Conservation (phyloP, 2,329 filamentous ascomycete species). For the Alternaria ethzedia region DNA sequence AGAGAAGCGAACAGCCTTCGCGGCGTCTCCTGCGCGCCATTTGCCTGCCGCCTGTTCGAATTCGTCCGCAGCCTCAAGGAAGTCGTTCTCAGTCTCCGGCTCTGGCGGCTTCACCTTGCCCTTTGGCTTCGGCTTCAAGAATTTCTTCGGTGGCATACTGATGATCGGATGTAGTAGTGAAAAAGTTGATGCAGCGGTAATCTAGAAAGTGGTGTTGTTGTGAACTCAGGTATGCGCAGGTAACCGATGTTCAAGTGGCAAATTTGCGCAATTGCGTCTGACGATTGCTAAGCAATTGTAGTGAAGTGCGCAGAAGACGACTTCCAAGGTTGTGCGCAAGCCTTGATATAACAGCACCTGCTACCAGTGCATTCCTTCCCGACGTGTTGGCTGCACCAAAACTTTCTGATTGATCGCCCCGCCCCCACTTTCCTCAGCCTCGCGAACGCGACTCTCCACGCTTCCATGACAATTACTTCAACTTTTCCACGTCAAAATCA, state of each 20-base stretch:
- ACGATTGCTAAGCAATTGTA: constrained; percentile 2
- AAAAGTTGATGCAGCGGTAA: not conserved
- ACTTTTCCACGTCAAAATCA: constrained; percentile 46
- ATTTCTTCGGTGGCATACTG: constrained; percentile 39
- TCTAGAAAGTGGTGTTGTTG: not conserved
- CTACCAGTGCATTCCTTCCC: not conserved
- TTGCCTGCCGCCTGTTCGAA: constrained; percentile 76
- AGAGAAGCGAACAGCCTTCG: constrained; percentile 68
- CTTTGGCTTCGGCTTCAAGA: constrained; percentile 40
- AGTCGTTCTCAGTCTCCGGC: constrained; percentile 71
- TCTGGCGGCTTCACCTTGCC: constrained; percentile 50
- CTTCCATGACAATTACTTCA: constrained; percentile 17
- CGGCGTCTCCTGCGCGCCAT: constrained; percentile 74
- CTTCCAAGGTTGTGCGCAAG: not conserved
- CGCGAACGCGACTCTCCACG: not conserved
- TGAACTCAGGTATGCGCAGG: not conserved
- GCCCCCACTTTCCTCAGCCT: constrained; percentile 23
- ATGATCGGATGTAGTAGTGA: not conserved
- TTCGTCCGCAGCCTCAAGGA: constrained; percentile 70
- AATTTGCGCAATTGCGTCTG: constrained; percentile 1
- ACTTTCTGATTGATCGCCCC: constrained; percentile 21
- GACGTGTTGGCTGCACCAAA: constrained; percentile 4
- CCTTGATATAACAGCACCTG: not conserved
- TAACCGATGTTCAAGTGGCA: constrained; percentile 2
- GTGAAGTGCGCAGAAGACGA: not conserved